phyloP scores from a whole-genome alignment of 306 rosid genomes.

The Abrus pulchellus region DNA sequence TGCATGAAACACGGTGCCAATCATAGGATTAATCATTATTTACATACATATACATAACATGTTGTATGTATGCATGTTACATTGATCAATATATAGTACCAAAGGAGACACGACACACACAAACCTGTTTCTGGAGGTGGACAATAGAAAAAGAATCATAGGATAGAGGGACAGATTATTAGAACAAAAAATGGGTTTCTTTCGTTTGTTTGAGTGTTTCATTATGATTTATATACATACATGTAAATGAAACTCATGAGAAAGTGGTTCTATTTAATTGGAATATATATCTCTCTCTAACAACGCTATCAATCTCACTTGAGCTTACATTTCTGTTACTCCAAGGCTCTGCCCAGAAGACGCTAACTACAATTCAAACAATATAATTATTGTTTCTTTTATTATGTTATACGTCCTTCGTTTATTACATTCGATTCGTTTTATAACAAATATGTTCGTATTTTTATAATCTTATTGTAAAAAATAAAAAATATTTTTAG shows the following conservation, averaged over 20 bases:
- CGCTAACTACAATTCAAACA: not conserved
- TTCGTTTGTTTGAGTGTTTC: constrained; percentile 10
- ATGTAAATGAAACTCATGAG: not conserved
- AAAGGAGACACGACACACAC: constrained; percentile 11
- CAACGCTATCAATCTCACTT: not conserved
- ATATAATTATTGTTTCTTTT: not conserved
- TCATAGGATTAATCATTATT: not conserved
- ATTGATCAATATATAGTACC: constrained; percentile 2
- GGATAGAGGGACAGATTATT: constrained; percentile 7
- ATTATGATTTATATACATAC: constrained; percentile 8
- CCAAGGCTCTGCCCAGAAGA: not conserved
- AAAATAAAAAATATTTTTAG: no score
- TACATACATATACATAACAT: not conserved
- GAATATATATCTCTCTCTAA: not conserved
- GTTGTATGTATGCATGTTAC: not conserved
- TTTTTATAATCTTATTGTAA: no score
- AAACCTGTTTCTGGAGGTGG: constrained; percentile 49
- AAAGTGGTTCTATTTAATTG: constrained; percentile 11
- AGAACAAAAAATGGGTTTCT: not conserved
- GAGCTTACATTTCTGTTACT: constrained; percentile 34
- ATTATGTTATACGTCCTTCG: not conserved
- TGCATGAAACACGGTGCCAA: not conserved
- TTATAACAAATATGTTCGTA: no score
- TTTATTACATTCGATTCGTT: no score
- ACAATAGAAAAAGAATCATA: constrained; percentile 37